phyloP scores from a whole-genome alignment of 495 filamentous ascomycete species.

The Penicillium nucicola region DNA sequence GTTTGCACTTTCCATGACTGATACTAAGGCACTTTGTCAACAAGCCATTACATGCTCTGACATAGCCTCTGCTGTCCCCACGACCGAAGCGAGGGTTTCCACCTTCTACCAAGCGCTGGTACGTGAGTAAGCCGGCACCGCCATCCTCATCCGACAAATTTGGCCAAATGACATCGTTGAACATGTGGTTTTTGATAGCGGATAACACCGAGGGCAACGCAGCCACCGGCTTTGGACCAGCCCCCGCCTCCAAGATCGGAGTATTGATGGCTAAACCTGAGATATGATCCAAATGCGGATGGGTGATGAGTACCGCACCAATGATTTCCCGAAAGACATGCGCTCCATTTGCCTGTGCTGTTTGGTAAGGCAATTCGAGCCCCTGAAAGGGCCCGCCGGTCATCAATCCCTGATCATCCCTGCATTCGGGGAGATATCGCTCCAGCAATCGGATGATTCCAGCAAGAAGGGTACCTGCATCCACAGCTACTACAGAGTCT shows the following conservation, averaged over 20 bases:
- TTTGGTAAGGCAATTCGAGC: constrained; percentile 58
- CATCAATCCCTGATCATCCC: constrained; percentile 18
- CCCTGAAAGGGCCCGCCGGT: constrained; percentile 69
- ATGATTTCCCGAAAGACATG: constrained; percentile 75
- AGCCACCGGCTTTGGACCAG: constrained; percentile 75
- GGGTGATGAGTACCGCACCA: constrained; percentile 85
- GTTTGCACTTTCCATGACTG: constrained; percentile 84
- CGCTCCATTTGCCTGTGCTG: constrained; percentile 70
- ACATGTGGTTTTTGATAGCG: constrained; percentile 88
- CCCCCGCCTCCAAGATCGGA: constrained; percentile 69
- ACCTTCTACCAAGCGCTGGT: constrained; percentile 83
- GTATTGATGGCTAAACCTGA: constrained; percentile 91
- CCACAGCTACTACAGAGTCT: constrained; percentile 81
- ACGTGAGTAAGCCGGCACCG: constrained; percentile 87
- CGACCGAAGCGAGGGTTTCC: constrained; percentile 76
- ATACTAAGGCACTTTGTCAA: constrained; percentile 73
- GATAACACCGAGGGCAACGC: constrained; percentile 81
- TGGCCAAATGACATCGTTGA: constrained; percentile 97
- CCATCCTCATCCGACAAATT: constrained; percentile 96
- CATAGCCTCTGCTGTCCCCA: constrained; percentile 73
- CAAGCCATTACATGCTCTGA: constrained; percentile 79
- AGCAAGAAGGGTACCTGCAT: constrained; percentile 86
- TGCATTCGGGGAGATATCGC: constrained; percentile 40
- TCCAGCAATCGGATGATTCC: constrained; percentile 74
- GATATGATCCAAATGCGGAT: constrained; percentile 92